Conservation (phyloP, 192 early-diverging fungal species). For the Backusella parvicylindrica region DNA sequence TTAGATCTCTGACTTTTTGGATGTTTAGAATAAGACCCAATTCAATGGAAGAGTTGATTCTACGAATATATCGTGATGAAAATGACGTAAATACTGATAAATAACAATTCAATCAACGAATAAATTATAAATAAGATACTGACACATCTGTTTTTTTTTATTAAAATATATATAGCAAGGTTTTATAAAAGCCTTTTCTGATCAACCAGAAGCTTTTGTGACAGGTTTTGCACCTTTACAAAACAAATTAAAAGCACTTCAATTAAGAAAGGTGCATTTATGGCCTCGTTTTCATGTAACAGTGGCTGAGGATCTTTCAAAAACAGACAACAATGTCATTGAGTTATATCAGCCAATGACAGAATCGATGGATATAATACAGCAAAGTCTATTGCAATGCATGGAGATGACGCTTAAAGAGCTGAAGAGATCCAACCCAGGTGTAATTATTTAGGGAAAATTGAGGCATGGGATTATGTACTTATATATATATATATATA, state of each 20-base stretch:
- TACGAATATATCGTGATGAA: slow-evolving; percentile 73
- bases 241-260: slow-evolving; percentile 77
- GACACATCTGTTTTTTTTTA: too few species aligned
- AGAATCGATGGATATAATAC: slow-evolving; percentile 76
- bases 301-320: slow-evolving; percentile 54
- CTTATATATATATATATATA: too few species aligned
- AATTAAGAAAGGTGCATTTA: slow-evolving; percentile 75
- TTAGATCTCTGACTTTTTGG: neutral
- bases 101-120: neutral
- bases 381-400: slow-evolving; percentile 81
- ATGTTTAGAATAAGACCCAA: slow-evolving; percentile 62
- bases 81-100: slow-evolving; percentile 54
- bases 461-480: neutral
- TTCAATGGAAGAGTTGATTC: slow-evolving; percentile 87
- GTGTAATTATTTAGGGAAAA: slow-evolving; percentile 31
- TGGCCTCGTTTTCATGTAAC: slow-evolving; percentile 85
- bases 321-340: slow-evolving; percentile 53
- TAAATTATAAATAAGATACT: neutral
- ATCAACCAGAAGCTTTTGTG: slow-evolving; percentile 77
- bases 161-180: slow-evolving; percentile 49
- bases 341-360: slow-evolving; percentile 81
- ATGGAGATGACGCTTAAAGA: slow-evolving; percentile 77
- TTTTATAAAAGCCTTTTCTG: slow-evolving; percentile 94
- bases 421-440: slow-evolving; percentile 58
- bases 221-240: slow-evolving; percentile 86